Evolutionary conservation across 2,329 filamentous ascomycete species (phyloP), one percentile per base, ranked within the genome.

Genomic region (Coleophoma cylindrospora): DNA sequence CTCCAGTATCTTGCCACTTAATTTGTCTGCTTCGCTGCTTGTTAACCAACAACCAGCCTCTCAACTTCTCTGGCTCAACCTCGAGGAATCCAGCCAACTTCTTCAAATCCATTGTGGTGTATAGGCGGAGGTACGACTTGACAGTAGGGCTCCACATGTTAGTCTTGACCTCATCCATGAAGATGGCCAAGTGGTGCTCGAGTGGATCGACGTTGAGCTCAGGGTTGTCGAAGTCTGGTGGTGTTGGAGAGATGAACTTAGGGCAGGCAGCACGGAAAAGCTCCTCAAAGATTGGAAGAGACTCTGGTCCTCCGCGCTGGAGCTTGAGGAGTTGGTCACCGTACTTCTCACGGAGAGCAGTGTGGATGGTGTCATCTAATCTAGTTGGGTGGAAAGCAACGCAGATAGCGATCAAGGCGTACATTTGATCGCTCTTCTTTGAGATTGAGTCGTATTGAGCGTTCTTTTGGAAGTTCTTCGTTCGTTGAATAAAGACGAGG

Each of bases 401-500:
- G 73, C 94, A 99, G 75, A 99, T 97, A 71, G 94, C 92, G 63
- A 99, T 95, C 61, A 99, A 83, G 37, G 94, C 94, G 71, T 96
- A 96, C 92, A 99, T 97, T 80, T 99, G 94, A 72, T 99, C 94
- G 73, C 96, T 97, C 85, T 97, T 97, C 87, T 99, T 99, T 65
- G 89, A 91, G 73, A 97, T 96, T 57, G 90, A 95, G 72, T 99
- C 94, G 76, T 96, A 97, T 76, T 96, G 88, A 27, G 89, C 87
- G 70, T 91, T 95, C 85, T 97, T 99, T 76, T 99, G 94, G 84
- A 97, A 97, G 81, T 97, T 97, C 88, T 99, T 99, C 68, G 94
- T 99, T 65, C 94, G 82, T 61, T 91, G 96, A 60, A 99, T 91
- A 75, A 97, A 99, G 74, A 99, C 87, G 64, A 99, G 84, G 72